phyloP scores from a whole-genome alignment of 331 rosid species.

The Pyracantha coccinea region DNA sequence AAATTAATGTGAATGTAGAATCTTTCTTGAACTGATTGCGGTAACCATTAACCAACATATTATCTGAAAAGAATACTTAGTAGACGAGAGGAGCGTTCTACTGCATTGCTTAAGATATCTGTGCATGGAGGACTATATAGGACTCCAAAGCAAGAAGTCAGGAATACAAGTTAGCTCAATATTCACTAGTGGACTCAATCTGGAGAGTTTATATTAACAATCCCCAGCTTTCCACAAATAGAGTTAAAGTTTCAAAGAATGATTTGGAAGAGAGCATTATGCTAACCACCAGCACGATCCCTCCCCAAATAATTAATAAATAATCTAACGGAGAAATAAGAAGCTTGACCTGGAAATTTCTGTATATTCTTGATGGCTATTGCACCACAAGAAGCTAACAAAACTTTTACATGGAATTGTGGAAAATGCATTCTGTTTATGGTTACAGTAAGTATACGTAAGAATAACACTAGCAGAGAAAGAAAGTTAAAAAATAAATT shows the following conservation, averaged over 20 bases:
- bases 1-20: background rate
- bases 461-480: background rate
- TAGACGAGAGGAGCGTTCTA: background rate
- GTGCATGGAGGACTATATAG: background rate
- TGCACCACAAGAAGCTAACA: background rate
- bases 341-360: background rate
- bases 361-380: background rate
- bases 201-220: background rate
- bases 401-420: background rate
- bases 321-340: background rate
- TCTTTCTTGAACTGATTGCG: background rate
- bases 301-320: background rate
- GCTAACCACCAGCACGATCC: background rate
- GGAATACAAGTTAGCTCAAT: background rate
- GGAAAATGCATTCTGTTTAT: background rate
- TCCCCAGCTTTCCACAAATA: background rate
- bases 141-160: background rate
- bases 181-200: background rate
- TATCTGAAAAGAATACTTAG: background rate
- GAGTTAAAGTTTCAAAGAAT: background rate
- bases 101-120: background rate
- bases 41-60: background rate
- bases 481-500: background rate
- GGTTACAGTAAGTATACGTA: background rate
- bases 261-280: background rate